Evolutionary conservation across 1,284 basidiomycete species (phyloP).

Genomic region (Malassezia nana): DNA sequence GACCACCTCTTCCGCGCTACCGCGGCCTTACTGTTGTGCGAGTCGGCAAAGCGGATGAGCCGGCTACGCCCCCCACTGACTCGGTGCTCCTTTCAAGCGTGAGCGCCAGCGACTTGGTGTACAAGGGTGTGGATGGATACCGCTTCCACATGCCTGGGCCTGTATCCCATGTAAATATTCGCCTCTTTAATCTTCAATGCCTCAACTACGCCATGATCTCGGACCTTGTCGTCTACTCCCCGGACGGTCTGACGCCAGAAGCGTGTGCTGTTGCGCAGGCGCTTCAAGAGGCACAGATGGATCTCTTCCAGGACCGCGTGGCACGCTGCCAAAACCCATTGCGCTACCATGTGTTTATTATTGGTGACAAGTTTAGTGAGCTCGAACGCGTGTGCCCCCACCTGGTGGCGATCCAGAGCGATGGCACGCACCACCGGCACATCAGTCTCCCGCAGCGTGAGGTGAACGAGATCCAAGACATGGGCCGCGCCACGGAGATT

Average conservation of each 20-base stretch:
- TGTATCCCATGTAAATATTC: neutral
- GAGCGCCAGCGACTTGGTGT: neutral
- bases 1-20: conserved; percentile 33
- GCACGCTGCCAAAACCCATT: conserved; percentile 55
- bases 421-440: conserved; percentile 50
- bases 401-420: conserved; percentile 53
- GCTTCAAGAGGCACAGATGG: conserved; percentile 37
- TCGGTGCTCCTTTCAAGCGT: neutral
- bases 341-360: conserved; percentile 76
- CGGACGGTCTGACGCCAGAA: conserved; percentile 33
- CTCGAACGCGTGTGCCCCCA: conserved; percentile 53
- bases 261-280: conserved; percentile 30
- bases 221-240: conserved; percentile 72
- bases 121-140: neutral
- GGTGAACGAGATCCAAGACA: conserved; percentile 75
- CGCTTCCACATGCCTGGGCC: neutral
- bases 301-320: conserved; percentile 50
- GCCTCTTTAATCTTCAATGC: conserved; percentile 49
- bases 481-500: conserved; percentile 76
- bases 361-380: conserved; percentile 57
- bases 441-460: conserved; percentile 57
- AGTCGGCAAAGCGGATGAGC: conserved; percentile 26
- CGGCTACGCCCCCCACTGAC: neutral
- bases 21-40: conserved; percentile 43
- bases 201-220: conserved; percentile 76